Conservation (phyloP, 176 grass and related monocot species). For the Elaeis guineensis region DNA sequence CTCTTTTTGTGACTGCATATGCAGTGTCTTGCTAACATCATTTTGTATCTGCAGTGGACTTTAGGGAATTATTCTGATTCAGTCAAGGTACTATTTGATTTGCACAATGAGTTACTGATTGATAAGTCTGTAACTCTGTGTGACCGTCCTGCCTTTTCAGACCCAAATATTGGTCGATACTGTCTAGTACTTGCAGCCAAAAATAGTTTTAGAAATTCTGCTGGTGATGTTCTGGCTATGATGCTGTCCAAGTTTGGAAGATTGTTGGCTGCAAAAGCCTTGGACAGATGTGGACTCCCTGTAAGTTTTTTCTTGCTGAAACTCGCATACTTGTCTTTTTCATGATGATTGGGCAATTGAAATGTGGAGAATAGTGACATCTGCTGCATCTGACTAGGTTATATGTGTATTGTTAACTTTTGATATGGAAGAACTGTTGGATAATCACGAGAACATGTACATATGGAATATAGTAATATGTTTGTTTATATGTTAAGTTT, state of each 20-base stretch:
- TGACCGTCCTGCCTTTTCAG: constrained; percentile 37
- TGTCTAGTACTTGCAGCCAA: constrained; percentile 59
- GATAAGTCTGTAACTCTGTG: constrained; percentile 24
- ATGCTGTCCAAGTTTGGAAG: constrained; percentile 62
- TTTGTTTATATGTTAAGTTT: too few relatives aligned
- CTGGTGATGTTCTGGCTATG: constrained; percentile 62
- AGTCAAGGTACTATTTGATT: constrained; percentile 49
- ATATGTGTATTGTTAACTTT: neutral
- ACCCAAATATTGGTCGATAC: constrained; percentile 75
- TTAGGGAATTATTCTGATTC: constrained; percentile 73
- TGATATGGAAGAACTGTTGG: too few relatives aligned
- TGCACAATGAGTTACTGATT: constrained; percentile 22
- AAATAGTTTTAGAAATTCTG: constrained; percentile 69
- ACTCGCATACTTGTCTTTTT: constrained; percentile 1
- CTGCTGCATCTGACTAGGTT: neutral
- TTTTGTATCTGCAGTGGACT: constrained; percentile 70
- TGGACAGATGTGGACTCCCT: constrained; percentile 76
- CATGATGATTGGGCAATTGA: neutral
- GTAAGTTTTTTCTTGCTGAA: constrained; percentile 51
- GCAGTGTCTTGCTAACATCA: constrained; percentile 8
- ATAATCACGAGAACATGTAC: too few relatives aligned
- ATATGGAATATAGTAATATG: too few relatives aligned
- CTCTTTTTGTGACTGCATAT: constrained; percentile 6
- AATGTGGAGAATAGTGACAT: neutral
- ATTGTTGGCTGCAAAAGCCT: constrained; percentile 49